Evolutionary conservation across 2,329 filamentous ascomycete species (phyloP).

Genomic region (Trichoderma guizhouense): DNA sequence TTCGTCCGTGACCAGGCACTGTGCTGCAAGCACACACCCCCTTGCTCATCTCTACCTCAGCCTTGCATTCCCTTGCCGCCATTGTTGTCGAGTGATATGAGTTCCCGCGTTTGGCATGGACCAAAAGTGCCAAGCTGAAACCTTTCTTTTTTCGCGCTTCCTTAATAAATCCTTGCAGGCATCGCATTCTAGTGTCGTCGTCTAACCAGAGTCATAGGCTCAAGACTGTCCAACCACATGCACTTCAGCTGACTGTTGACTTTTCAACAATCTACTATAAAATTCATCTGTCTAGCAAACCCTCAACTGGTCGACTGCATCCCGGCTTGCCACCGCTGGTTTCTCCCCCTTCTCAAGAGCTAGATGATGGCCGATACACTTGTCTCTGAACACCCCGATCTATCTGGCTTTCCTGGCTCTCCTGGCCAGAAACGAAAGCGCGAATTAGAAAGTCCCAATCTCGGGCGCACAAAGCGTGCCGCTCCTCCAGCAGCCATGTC

Average conservation of each 20-base stretch:
- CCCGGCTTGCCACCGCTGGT: background rate
- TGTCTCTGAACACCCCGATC: slow-evolving; percentile 46
- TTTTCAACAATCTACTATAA: background rate
- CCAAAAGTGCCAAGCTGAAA: background rate
- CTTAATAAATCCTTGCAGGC: background rate
- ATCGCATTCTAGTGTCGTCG: slow-evolving; percentile 1
- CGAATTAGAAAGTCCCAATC: slow-evolving; percentile 47
- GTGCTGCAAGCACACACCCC: background rate
- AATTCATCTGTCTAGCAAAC: background rate
- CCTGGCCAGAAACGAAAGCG: slow-evolving; percentile 57
- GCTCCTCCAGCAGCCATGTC: slow-evolving; percentile 45
- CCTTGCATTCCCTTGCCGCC: slow-evolving; percentile 6
- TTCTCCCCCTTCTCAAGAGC: background rate
- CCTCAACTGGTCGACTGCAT: background rate
- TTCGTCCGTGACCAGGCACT: slow-evolving; percentile 1
- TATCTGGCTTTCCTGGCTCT: slow-evolving; percentile 40
- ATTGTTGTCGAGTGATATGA: slow-evolving; percentile 8
- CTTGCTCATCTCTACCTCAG: slow-evolving; percentile 3
- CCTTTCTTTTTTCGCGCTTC: background rate
- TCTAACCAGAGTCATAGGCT: slow-evolving; percentile 10
- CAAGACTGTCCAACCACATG: background rate
- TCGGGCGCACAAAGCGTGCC: slow-evolving; percentile 49
- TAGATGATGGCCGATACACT: slow-evolving; percentile 46
- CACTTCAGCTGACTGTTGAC: slow-evolving; percentile 2
- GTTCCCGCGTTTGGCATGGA: slow-evolving; percentile 2